Evolutionary conservation across 495 filamentous ascomycete species (phyloP).

Genomic region (Parachaetomium inaequale): DNA sequence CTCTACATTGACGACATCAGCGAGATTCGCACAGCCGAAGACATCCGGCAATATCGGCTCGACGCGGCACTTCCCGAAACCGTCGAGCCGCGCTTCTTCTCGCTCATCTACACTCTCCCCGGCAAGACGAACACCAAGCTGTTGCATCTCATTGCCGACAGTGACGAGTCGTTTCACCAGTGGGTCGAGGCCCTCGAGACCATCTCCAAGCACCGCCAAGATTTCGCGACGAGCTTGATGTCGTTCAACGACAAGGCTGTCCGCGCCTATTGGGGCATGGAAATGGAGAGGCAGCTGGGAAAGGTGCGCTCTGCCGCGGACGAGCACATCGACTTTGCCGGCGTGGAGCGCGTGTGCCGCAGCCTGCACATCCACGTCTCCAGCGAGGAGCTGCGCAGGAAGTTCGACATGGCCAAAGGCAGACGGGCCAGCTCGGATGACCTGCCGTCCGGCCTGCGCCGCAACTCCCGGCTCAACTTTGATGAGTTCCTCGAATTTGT

Average conservation of each 20-base stretch:
- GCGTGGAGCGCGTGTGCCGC: conserved; percentile 77
- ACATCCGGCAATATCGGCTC: conserved; percentile 83
- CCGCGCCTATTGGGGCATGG: conserved; percentile 76
- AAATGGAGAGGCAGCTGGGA: conserved; percentile 68
- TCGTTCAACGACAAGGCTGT: conserved; percentile 76
- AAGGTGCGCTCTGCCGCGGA: conserved; percentile 54
- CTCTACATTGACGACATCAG: conserved; percentile 94
- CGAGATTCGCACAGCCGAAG: conserved; percentile 79
- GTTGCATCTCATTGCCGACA: conserved; percentile 73
- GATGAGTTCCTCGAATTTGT: conserved; percentile 79
- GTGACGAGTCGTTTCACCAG: conserved; percentile 60
- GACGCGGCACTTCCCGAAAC: conserved; percentile 66
- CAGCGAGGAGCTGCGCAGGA: conserved; percentile 64
- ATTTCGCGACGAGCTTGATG: conserved; percentile 82
- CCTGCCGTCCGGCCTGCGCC: conserved; percentile 24
- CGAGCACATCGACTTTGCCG: conserved; percentile 68
- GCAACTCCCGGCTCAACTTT: conserved; percentile 64
- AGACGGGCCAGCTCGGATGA: conserved; percentile 18
- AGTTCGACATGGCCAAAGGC: conserved; percentile 71
- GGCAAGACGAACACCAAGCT: conserved; percentile 71
- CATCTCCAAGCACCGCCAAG: conserved; percentile 75
- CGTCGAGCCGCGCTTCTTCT: conserved; percentile 72
- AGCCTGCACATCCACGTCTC: conserved; percentile 87
- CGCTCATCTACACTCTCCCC: conserved; percentile 75
- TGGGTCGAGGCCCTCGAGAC: conserved; percentile 81